Percentiles rank a stretch among this genome's conserved stretches.
phyloP scores from a whole-genome alignment of 257 asterid genomes.

The Fraxinus cuspidata region DNA sequence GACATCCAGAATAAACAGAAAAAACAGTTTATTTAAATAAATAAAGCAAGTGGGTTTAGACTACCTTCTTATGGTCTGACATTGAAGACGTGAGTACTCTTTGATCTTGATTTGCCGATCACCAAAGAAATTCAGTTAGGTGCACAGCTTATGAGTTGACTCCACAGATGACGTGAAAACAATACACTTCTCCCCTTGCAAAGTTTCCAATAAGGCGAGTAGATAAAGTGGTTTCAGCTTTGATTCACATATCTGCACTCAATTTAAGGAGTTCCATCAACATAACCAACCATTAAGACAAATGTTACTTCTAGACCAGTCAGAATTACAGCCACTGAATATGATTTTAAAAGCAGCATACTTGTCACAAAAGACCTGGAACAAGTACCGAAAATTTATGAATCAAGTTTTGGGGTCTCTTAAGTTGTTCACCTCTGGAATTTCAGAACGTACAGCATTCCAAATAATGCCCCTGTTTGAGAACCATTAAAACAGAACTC shows the following conservation, averaged over 20 bases:
- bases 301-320: background rate
- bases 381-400: no score
- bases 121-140: constrained; percentile 59
- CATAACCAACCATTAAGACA: background rate
- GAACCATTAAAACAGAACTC: no score
- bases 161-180: constrained; percentile 90
- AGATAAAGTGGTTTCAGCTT: constrained; percentile 81
- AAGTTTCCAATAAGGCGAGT: constrained; percentile 66
- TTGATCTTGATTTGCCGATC: constrained; percentile 61
- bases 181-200: constrained; percentile 78
- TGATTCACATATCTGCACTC: constrained; percentile 70
- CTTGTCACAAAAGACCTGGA: background rate
- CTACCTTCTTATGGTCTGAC: constrained; percentile 78
- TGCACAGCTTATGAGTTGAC: constrained; percentile 77
- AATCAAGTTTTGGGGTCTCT: no score
- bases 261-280: constrained; percentile 23
- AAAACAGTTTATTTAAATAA: background rate
- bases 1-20: background rate
- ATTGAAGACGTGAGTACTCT: constrained; percentile 89
- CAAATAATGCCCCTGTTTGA: no score
- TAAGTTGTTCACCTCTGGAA: no score
- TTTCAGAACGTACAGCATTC: constrained; percentile 3
- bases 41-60: constrained; percentile 9
- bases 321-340: background rate
- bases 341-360: constrained; percentile 8